Percentiles rank a stretch among this genome's conserved stretches.
Conservation (phyloP, 495 filamentous ascomycete species). For the Penicillium desertorum region DNA sequence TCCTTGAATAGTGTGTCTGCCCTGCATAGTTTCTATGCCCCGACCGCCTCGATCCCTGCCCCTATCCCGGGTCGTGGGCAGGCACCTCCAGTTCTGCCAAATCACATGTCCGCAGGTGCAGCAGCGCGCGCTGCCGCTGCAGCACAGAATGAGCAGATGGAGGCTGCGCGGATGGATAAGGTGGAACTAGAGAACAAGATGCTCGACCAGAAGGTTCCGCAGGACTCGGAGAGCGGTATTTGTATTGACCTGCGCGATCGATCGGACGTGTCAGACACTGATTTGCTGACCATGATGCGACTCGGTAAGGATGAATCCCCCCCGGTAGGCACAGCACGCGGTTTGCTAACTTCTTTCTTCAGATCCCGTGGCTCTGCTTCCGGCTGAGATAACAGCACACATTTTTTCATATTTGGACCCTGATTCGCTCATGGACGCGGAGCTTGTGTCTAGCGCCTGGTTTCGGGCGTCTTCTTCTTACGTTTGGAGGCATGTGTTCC, state of each 20-base stretch:
- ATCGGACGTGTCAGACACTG: slow-evolving; percentile 44
- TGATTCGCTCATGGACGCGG: slow-evolving; percentile 57
- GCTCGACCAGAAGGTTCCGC: slow-evolving; percentile 37
- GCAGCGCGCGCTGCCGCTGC: slow-evolving; percentile 70
- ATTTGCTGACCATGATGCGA: slow-evolving; percentile 38
- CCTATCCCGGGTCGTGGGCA: slow-evolving; percentile 42
- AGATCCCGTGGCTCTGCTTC: slow-evolving; percentile 69
- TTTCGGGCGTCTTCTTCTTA: slow-evolving; percentile 58
- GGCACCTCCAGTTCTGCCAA: slow-evolving; percentile 43
- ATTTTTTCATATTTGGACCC: slow-evolving; percentile 73
- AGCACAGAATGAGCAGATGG: slow-evolving; percentile 56
- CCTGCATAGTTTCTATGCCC: slow-evolving; percentile 40
- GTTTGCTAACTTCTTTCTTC: slow-evolving; percentile 18
- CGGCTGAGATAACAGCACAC: slow-evolving; percentile 69
- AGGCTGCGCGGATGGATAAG: slow-evolving; percentile 36
- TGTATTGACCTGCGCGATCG: slow-evolving; percentile 65
- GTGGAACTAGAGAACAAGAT: slow-evolving; percentile 38
- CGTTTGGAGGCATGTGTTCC: slow-evolving; percentile 78
- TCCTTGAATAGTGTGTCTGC: slow-evolving; percentile 44
- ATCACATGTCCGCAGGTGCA: slow-evolving; percentile 56
- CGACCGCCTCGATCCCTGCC: slow-evolving; percentile 29
- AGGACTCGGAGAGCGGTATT: slow-evolving; percentile 76
- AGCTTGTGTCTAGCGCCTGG: slow-evolving; percentile 67
- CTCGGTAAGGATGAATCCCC: slow-evolving; percentile 34
- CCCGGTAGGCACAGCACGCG: not conserved